Percentiles rank a stretch among this genome's conserved stretches.
These are phyloP conservation scores for Pythium insidiosum DNA, from an alignment of 352 stramenopile genomes.

Conservation along the genomic window DNA sequence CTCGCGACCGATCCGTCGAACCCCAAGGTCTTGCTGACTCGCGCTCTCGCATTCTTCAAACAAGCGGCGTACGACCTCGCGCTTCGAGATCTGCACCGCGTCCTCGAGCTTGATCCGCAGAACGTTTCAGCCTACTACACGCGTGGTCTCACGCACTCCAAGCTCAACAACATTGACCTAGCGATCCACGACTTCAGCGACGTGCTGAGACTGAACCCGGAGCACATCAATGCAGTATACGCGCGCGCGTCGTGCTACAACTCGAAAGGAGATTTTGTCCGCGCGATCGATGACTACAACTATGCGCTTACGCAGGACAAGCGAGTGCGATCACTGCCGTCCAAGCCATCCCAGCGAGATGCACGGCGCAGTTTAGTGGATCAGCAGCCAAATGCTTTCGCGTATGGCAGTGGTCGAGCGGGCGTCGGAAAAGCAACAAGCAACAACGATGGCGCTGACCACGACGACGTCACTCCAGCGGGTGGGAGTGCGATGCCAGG, in stretches of 20 bases:
- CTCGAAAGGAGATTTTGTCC: constrained; percentile 72
- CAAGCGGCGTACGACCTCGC: constrained; percentile 45
- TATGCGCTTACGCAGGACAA: constrained; percentile 76
- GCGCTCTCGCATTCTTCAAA: constrained; percentile 75
- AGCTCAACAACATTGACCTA: constrained; percentile 57
- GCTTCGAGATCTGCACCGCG: constrained; percentile 46
- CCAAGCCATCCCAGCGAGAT: constrained; percentile 22
- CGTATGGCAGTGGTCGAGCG: too few species aligned
- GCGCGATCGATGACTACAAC: constrained; percentile 88
- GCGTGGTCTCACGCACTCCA: constrained; percentile 57
- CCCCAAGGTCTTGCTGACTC: constrained; percentile 55
- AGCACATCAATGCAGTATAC: constrained; percentile 86
- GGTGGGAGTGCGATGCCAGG: neutral
- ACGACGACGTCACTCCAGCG: neutral
- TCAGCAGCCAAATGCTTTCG: neutral
- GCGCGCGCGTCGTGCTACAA: constrained; percentile 84
- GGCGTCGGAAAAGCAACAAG: neutral
- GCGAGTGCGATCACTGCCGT: constrained; percentile 20
- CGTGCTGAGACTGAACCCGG: constrained; percentile 65
- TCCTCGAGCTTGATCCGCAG: constrained; percentile 28
- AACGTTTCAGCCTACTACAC: constrained; percentile 64
- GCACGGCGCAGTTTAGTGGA: neutral
- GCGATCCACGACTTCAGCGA: constrained; percentile 78
- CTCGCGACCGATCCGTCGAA: constrained; percentile 52
- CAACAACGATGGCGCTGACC: neutral